These are phyloP conservation scores for Exophiala viscosa DNA, from an alignment of 2,329 filamentous ascomycete species.

Conservation along the genomic window DNA sequence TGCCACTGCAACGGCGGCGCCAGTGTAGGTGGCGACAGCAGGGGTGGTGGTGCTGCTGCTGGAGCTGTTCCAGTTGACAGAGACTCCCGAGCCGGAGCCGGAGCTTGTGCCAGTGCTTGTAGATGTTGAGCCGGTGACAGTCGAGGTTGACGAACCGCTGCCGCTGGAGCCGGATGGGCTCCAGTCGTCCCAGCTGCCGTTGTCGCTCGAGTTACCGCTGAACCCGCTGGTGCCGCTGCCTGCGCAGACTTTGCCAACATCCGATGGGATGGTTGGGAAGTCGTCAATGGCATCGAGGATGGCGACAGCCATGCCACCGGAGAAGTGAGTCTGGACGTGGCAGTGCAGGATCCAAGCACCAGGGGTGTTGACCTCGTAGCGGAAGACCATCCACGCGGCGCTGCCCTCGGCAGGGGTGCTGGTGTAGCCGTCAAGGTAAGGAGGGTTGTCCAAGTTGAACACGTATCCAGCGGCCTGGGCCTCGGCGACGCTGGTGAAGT, in stretches of 20 bases:
- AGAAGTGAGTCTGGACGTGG: constrained; percentile 53
- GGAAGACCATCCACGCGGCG: constrained; percentile 48
- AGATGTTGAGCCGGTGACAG: constrained; percentile 36
- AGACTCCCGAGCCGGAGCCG: constrained; percentile 34
- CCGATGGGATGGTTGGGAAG: constrained; percentile 27
- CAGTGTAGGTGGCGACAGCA: constrained; percentile 14
- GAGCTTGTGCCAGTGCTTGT: constrained; percentile 35
- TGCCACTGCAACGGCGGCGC: constrained; percentile 16
- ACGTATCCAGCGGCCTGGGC: constrained; percentile 39
- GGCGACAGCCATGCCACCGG: constrained; percentile 54
- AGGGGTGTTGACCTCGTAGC: constrained; percentile 53
- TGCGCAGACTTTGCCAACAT: constrained; percentile 24
- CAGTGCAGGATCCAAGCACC: constrained; percentile 56
- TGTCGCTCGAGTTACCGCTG: constrained; percentile 8
- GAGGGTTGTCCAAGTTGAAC: constrained; percentile 58
- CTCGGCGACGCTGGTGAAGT: constrained; percentile 52
- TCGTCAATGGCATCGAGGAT: constrained; percentile 43
- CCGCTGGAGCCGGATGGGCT: constrained; percentile 2
- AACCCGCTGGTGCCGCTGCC: constrained; percentile 11
- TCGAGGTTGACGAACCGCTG: constrained; percentile 10
- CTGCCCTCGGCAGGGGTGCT: constrained; percentile 35
- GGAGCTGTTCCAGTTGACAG: not conserved
- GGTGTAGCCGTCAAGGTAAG: constrained; percentile 49
- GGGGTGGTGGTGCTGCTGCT: constrained; percentile 1
- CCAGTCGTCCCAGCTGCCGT: constrained; percentile 4